Evolutionary conservation across 2,329 filamentous ascomycete genomes (phyloP), one percentile per base, ranked within the genome.

Genomic region (Sarocladium strictum): DNA sequence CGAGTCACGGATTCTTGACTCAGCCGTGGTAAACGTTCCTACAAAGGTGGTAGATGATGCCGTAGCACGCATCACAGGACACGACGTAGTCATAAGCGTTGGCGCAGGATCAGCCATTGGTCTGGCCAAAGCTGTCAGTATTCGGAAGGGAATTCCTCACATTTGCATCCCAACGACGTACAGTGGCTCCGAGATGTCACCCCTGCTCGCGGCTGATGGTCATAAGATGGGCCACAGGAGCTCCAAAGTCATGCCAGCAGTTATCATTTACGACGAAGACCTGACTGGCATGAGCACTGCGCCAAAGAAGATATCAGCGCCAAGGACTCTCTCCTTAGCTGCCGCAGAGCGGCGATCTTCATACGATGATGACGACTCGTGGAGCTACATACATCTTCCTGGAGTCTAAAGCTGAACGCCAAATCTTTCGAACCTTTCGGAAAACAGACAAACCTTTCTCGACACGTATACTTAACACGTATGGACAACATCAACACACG

Each of bases 61-160:
- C 9, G 57, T 67, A 19, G 54, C 61, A 4, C 60, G 63, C 15
- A 63, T 69, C 5, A 54, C 63, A 5, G 68, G 67, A 3, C 76
- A 77, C 17, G 84, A 86, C 64, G 75, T 75, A 26, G 72, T 86
- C 37, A 70, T 85, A 43, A 84, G 79, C 38, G 79, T 86, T 57
- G 84, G 84, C 4, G 82, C 83, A 52, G 80, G 81, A 26, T 83
- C 79, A 54, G 84, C 82, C 2, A 80, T 83, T 53, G 81, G 80
- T 1, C 66, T 86, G 21, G 80, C 80, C 2, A 79, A 80, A 59
- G 76, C 77, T 1, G 74, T 84, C 53, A 74, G 73, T 47, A 67
- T 77, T 49, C 72, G 76, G 40, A 81, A 78, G 32, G 73, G 72
- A 0, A 68, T 83, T 32, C 78, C 77, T 19, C 80, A 84, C 61